Conservation (phyloP, 2,329 filamentous ascomycete species). For the Chrysosporium queenslandicum region DNA sequence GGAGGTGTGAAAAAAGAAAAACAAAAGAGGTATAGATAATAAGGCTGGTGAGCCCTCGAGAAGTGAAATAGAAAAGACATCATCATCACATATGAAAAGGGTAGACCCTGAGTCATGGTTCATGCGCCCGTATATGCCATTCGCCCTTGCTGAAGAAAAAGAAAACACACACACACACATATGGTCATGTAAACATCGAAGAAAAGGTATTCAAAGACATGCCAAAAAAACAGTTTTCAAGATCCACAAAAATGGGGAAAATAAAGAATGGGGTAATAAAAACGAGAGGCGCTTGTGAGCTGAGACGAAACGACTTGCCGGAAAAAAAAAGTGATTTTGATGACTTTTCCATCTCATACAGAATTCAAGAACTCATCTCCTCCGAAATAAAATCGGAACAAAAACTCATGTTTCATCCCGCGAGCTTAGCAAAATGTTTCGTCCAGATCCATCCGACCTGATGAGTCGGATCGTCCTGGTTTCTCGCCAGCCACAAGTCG, state of each 20-base stretch:
- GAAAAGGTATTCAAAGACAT: neutral
- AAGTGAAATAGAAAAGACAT: neutral
- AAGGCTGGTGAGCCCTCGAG: neutral
- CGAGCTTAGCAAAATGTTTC: slow-evolving; percentile 72
- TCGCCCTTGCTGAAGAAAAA: slow-evolving; percentile 6
- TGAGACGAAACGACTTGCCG: neutral
- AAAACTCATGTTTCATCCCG: slow-evolving; percentile 8
- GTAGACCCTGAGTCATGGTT: neutral
- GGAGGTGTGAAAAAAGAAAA: neutral
- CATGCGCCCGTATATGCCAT: slow-evolving; percentile 5
- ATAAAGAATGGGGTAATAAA: neutral
- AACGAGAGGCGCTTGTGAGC: neutral
- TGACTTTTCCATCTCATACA: neutral
- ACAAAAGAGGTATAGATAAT: neutral
- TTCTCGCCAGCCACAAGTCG: slow-evolving; percentile 93
- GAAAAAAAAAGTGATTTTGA: slow-evolving; percentile 3
- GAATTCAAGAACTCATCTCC: neutral
- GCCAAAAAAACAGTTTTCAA: neutral
- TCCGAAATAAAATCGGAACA: neutral
- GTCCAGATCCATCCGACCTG: slow-evolving; percentile 97
- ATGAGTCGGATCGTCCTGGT: slow-evolving; percentile 76
- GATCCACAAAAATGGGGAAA: slow-evolving; percentile 12
- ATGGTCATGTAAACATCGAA: neutral
- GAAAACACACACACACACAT: neutral
- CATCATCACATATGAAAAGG: slow-evolving; percentile 1